Conservation (phyloP, 352 stramenopile species). For the Halophytophthora polymorphica region DNA sequence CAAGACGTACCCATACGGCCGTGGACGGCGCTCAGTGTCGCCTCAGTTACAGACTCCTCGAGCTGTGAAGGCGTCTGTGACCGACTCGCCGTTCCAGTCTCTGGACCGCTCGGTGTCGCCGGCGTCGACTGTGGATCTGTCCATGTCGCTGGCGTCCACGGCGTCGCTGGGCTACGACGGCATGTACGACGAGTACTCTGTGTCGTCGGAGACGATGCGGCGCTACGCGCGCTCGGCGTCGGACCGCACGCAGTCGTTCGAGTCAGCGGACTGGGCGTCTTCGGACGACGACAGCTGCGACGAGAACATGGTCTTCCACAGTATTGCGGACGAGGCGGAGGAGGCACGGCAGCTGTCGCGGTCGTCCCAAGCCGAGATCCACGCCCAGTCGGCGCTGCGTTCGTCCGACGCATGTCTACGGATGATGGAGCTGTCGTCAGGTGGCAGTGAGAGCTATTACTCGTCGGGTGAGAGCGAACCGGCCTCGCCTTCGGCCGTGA, state of each 20-base stretch:
- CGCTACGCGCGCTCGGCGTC: conserved; percentile 37
- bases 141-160: conserved; percentile 67
- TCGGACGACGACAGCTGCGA: conserved; percentile 36
- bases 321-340: conserved; percentile 27
- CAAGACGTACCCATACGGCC: conserved; percentile 21
- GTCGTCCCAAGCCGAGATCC: conserved; percentile 16
- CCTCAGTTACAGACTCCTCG: conserved; percentile 19
- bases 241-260: conserved; percentile 33
- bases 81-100: conserved; percentile 27
- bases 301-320: conserved; percentile 25
- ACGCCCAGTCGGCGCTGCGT: conserved; percentile 3
- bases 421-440: conserved; percentile 15
- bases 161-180: conserved; percentile 67
- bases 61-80: conserved; percentile 11
- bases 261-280: conserved; percentile 44
- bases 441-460: conserved; percentile 23
- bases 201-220: conserved; percentile 20
- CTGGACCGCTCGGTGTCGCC: conserved; percentile 23
- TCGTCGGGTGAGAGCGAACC: conserved; percentile 27
- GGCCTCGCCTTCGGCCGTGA: conserved; percentile 9
- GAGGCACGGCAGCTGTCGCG: conserved; percentile 7
- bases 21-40: conserved; percentile 18
- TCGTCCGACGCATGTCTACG: conserved; percentile 7
- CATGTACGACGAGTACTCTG: conserved; percentile 45
- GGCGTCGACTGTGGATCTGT: conserved; percentile 40